phyloP scores from a whole-genome alignment of 78 protist genomes.

The Dictyostelium citrinum region DNA sequence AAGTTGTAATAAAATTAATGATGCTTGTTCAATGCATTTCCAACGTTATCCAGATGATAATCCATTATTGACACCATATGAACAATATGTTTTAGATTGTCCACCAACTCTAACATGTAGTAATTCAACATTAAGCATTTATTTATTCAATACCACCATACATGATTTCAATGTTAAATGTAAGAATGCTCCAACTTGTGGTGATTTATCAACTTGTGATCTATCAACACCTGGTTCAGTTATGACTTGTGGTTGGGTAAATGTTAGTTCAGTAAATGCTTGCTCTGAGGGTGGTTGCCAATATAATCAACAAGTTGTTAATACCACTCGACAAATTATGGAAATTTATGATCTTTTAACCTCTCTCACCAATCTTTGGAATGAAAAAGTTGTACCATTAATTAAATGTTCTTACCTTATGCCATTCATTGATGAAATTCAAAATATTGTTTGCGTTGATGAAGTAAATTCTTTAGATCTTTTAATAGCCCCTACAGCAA shows the following conservation, averaged over 20 bases:
- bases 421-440: conserved; percentile 37
- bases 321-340: neutral
- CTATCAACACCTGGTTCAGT: neutral
- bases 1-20: neutral
- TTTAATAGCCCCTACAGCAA: conserved; percentile 22
- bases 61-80: neutral
- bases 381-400: neutral
- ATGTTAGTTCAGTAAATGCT: neutral
- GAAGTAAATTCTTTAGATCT: conserved; percentile 13
- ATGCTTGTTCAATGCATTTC: neutral
- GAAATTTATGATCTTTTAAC: neutral
- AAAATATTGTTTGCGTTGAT: conserved; percentile 36
- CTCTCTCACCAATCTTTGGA: neutral
- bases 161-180: neutral
- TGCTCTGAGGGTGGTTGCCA: neutral
- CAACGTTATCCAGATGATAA: conserved; percentile 18
- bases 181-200: neutral
- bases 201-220: neutral
- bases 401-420: conserved; percentile 8
- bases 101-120: neutral
- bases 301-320: neutral
- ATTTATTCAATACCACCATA: neutral
- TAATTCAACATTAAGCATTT: neutral
- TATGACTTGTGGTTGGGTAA: neutral
- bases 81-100: neutral